phyloP scores from a whole-genome alignment of 495 filamentous ascomycete species.

The Podospora didyma region DNA sequence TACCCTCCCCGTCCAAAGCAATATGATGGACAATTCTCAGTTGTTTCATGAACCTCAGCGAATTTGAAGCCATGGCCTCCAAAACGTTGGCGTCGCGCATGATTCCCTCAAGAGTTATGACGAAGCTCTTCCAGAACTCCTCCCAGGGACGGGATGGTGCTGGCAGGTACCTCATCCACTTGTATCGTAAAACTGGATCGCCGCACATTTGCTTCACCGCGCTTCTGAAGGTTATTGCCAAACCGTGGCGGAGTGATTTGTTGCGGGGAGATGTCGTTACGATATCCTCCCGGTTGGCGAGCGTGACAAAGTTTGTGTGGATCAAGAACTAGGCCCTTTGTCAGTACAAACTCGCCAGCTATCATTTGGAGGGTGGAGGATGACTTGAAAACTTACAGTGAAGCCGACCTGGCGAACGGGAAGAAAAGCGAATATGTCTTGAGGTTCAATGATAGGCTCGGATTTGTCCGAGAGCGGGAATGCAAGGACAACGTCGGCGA shows the following conservation, averaged over 20 bases:
- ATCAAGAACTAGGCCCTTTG: constrained; percentile 4
- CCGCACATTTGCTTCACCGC: constrained; percentile 20
- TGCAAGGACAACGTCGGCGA: constrained; percentile 32
- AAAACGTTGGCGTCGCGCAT: neutral
- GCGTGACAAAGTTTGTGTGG: constrained; percentile 18
- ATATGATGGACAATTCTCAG: neutral
- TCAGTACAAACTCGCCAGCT: too few species aligned
- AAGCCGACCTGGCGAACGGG: constrained; percentile 34
- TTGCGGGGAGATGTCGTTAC: constrained; percentile 20
- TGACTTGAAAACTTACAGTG: constrained; percentile 12
- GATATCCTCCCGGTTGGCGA: constrained; percentile 40
- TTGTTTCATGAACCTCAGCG: neutral
- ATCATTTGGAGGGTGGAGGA: too few species aligned
- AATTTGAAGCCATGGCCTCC: neutral
- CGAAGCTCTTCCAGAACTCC: constrained; percentile 17
- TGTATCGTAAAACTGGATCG: constrained; percentile 13
- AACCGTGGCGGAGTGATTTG: constrained; percentile 1
- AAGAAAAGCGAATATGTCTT: constrained; percentile 34
- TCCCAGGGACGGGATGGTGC: constrained; percentile 10
- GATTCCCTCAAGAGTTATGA: constrained; percentile 2
- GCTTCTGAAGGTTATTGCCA: constrained; percentile 19
- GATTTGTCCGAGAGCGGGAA: constrained; percentile 31
- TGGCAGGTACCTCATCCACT: constrained; percentile 32
- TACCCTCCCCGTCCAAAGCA: constrained; percentile 10
- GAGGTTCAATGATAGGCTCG: constrained; percentile 22